Conservation (phyloP, 345 rosid genomes). For the Hibiscus mutabilis region DNA sequence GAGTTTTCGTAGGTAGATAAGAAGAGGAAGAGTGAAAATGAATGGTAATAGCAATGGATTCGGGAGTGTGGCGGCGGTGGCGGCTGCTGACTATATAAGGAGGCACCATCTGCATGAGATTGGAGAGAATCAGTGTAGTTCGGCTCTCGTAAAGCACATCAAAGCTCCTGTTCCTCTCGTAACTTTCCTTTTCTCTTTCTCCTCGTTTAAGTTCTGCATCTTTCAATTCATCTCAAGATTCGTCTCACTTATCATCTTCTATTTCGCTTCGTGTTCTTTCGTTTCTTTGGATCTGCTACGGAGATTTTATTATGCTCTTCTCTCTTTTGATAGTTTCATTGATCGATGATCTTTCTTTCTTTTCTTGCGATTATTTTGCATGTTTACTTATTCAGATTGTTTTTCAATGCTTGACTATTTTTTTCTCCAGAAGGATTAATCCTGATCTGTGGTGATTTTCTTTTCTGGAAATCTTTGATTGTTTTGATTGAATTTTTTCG, state of each 20-base stretch:
- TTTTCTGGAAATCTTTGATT: neutral
- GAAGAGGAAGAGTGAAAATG: conserved; percentile 28
- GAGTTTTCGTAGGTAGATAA: conserved; percentile 13
- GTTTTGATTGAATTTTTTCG: neutral
- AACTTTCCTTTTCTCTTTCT: conserved; percentile 20
- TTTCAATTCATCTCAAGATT: conserved; percentile 1
- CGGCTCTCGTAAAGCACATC: conserved; percentile 76
- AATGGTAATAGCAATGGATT: conserved; percentile 27
- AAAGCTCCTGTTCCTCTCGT: conserved; percentile 90
- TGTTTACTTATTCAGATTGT: neutral
- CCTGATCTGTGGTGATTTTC: conserved; percentile 14
- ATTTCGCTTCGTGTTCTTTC: neutral
- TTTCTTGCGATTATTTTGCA: neutral
- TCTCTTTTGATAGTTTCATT: neutral
- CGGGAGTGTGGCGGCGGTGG: conserved; percentile 13
- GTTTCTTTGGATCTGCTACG: neutral
- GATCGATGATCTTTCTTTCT: neutral
- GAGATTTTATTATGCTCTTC: neutral
- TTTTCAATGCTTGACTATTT: neutral
- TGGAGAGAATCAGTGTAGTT: conserved; percentile 68
- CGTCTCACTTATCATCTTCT: neutral
- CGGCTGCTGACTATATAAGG: conserved; percentile 37
- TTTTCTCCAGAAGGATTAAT: too few species aligned
- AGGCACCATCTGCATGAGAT: conserved; percentile 62
- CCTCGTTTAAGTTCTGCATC: neutral